phyloP scores from a whole-genome alignment of 768 basidiomycete genomes.

The Mrakia gelida region DNA sequence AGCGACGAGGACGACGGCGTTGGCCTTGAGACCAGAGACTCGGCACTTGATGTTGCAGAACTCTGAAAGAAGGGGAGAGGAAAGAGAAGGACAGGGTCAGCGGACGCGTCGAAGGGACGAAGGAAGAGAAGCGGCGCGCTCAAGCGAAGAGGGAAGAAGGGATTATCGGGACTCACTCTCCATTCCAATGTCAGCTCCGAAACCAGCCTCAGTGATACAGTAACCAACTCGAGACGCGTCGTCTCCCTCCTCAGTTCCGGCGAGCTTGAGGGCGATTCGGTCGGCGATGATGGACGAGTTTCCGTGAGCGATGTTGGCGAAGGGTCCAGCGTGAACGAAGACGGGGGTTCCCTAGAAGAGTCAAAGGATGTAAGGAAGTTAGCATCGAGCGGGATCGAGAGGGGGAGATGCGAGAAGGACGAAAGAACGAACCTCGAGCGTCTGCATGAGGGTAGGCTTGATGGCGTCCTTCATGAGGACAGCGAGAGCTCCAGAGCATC shows the following conservation, averaged over 20 bases:
- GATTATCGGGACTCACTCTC: constrained; percentile 37
- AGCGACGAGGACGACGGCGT: constrained; percentile 92
- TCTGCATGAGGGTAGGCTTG: constrained; percentile 99
- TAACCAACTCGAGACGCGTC: constrained; percentile 75
- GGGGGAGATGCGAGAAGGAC: not conserved
- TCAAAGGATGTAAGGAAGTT: not conserved
- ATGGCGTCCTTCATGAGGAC: constrained; percentile 98
- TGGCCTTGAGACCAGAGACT: constrained; percentile 82
- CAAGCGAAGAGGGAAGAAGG: not conserved
- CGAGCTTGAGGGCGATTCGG: constrained; percentile 90
- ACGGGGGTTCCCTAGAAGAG: constrained; percentile 77
- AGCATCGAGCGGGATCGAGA: not conserved
- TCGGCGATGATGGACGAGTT: constrained; percentile 99
- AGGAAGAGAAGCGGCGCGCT: not conserved
- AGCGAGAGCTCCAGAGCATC: constrained; percentile 88
- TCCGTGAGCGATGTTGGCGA: constrained; percentile 96
- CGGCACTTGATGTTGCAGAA: constrained; percentile 99
- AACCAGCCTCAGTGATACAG: constrained; percentile 96
- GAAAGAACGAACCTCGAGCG: constrained; percentile 57
- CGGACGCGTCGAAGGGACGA: not conserved
- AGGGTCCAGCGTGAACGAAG: constrained; percentile 97
- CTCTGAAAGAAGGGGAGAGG: constrained; percentile 49
- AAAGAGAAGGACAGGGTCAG: not conserved
- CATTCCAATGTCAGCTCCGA: constrained; percentile 91
- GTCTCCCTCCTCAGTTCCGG: constrained; percentile 90